phyloP scores from a whole-genome alignment of 2,329 filamentous ascomycete species.

The Penicillium brevicompactum region DNA sequence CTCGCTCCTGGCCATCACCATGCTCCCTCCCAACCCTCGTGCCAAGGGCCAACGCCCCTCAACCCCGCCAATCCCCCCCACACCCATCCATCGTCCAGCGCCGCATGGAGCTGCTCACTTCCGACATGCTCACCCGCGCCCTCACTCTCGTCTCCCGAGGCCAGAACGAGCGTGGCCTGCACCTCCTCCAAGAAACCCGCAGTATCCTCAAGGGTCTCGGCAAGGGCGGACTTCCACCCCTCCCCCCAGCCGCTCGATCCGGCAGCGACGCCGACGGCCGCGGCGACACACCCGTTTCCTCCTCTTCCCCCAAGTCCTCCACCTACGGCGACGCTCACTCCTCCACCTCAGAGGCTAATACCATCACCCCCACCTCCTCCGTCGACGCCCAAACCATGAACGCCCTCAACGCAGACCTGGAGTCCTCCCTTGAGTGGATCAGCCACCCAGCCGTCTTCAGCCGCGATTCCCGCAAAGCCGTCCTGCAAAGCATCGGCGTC shows the following conservation, averaged over 20 bases:
- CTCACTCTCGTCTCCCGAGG: constrained; percentile 86
- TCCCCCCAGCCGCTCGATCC: constrained; percentile 60
- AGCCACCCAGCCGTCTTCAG: constrained; percentile 94
- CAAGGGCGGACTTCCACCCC: constrained; percentile 89
- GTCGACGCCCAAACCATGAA: constrained; percentile 81
- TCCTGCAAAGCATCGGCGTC: constrained; percentile 93
- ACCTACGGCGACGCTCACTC: constrained; percentile 38
- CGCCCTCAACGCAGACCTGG: constrained; percentile 87
- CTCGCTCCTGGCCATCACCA: constrained; percentile 90
- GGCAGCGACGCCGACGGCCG: constrained; percentile 47
- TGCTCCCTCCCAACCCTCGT: constrained; percentile 71
- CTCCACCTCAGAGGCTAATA: constrained; percentile 46
- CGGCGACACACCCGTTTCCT: constrained; percentile 39
- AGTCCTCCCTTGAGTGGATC: constrained; percentile 94
- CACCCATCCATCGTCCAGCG: constrained; percentile 94
- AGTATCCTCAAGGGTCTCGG: constrained; percentile 94
- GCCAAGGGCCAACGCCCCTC: constrained; percentile 60
- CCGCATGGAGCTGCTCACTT: constrained; percentile 95
- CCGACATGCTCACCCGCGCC: constrained; percentile 93
- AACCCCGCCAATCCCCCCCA: constrained; percentile 86
- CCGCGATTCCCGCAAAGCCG: constrained; percentile 90
- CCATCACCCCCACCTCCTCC: constrained; percentile 62
- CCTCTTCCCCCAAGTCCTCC: constrained; percentile 40
- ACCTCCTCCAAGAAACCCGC: constrained; percentile 87
- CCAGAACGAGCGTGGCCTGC: constrained; percentile 91